Conservation (phyloP, 1,139 yeast species). For the Debaryomyces subglobosus region DNA sequence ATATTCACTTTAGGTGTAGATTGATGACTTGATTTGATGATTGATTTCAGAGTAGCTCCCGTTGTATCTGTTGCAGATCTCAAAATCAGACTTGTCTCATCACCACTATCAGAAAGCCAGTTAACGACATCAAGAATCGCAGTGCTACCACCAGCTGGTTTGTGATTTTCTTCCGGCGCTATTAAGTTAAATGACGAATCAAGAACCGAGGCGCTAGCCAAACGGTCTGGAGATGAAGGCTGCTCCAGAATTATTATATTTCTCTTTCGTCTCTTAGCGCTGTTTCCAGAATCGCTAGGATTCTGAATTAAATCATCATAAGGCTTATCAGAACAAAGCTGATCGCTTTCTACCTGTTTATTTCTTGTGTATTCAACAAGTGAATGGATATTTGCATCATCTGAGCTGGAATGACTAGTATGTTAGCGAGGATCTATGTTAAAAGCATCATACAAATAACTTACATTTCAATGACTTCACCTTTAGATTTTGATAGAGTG, state of each 20-base stretch:
- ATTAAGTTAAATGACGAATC: constrained; percentile 4
- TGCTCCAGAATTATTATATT: constrained; percentile 1
- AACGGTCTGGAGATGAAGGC: neutral
- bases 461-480: constrained; percentile 25
- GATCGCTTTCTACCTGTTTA: neutral
- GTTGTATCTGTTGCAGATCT: neutral
- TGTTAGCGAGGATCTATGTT: constrained; percentile 11
- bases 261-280: neutral
- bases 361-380: neutral
- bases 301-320: neutral
- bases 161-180: neutral
- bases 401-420: constrained; percentile 11
- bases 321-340: neutral
- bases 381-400: neutral
- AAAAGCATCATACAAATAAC: constrained; percentile 13
- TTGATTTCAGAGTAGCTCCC: neutral
- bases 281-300: neutral
- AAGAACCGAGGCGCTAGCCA: constrained; percentile 3
- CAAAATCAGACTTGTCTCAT: neutral
- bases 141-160: neutral
- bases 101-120: constrained; percentile 32
- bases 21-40: neutral
- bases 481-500: neutral
- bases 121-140: constrained; percentile 23
- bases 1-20: neutral